Evolutionary conservation across 768 basidiomycete species (phyloP).

Genomic region (Boletellus ananas): DNA sequence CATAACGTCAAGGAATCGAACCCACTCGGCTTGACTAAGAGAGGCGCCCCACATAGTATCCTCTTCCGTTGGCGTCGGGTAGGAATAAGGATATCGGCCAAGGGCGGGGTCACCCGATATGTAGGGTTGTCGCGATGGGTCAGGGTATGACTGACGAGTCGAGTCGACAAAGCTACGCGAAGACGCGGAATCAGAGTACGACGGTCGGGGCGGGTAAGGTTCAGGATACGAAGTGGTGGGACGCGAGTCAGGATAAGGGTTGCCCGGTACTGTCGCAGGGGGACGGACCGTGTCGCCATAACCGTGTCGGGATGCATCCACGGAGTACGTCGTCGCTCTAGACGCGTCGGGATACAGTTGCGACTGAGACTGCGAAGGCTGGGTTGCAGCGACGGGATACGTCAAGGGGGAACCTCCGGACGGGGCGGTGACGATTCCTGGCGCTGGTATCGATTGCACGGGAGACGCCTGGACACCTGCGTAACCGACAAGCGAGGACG

Average conservation of each 20-base stretch:
- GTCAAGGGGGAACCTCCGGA: constrained; percentile 24
- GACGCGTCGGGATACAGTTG: constrained; percentile 26
- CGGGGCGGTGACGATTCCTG: constrained; percentile 14
- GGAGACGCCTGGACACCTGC: constrained; percentile 19
- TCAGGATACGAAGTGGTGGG: constrained; percentile 23
- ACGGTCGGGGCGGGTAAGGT: constrained; percentile 20
- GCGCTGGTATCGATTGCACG: constrained; percentile 20
- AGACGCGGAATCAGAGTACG: constrained; percentile 23
- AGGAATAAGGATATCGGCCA: constrained; percentile 32
- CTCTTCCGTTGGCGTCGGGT: constrained; percentile 51
- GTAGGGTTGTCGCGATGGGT: constrained; percentile 28
- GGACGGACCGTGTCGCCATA: constrained; percentile 22
- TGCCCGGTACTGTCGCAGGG: constrained; percentile 15
- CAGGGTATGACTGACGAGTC: constrained; percentile 21
- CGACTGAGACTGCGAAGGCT: constrained; percentile 21
- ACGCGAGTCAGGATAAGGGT: constrained; percentile 30
- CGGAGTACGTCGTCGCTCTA: constrained; percentile 14
- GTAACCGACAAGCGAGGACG: constrained; percentile 29
- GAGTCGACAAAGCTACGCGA: constrained; percentile 24
- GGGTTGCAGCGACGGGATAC: constrained; percentile 20
- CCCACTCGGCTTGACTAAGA: constrained; percentile 77
- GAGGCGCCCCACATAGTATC: constrained; percentile 71
- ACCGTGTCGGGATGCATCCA: constrained; percentile 20
- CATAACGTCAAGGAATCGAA: constrained; percentile 60
- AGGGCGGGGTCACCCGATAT: constrained; percentile 20